These are phyloP conservation scores for Nitzschia sp. DNA, from an alignment of 108 stramenopile genomes.

Conservation along the genomic window DNA sequence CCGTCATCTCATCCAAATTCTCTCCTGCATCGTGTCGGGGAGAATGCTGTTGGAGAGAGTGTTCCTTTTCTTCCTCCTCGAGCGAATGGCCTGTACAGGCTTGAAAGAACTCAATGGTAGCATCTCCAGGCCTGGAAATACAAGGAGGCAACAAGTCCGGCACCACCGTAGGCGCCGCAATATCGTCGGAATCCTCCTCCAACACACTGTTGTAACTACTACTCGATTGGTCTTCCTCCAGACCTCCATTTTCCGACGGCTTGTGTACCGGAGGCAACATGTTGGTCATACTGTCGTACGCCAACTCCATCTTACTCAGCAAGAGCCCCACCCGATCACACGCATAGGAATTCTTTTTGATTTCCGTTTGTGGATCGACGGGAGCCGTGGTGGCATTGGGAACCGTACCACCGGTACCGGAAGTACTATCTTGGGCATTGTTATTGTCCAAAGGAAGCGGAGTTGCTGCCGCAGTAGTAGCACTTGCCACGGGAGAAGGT, in stretches of 20 bases:
- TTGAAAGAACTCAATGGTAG: constrained; percentile 50
- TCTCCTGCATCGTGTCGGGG: neutral
- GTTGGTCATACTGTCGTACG: constrained; percentile 37
- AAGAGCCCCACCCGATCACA: constrained; percentile 32
- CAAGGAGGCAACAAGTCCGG: constrained; percentile 60
- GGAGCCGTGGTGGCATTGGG: neutral
- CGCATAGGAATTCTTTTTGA: constrained; percentile 27
- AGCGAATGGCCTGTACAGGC: constrained; percentile 27
- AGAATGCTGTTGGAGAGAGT: neutral
- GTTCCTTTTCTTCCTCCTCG: constrained; percentile 8
- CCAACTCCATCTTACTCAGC: constrained; percentile 39
- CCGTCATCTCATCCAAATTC: neutral
- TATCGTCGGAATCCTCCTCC: constrained; percentile 21
- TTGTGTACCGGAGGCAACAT: constrained; percentile 22
- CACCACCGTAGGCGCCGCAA: constrained; percentile 38
- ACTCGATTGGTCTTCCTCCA: neutral
- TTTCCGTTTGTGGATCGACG: constrained; percentile 25
- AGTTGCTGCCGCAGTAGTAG: neutral
- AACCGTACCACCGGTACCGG: neutral
- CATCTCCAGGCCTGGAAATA: constrained; percentile 43
- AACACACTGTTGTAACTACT: neutral
- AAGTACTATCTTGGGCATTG: neutral
- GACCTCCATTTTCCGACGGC: neutral
- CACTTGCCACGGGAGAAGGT: neutral
- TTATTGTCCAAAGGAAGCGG: neutral